phyloP scores from a whole-genome alignment of 805 yeast species.

The Sporopachydermia quercuum region DNA sequence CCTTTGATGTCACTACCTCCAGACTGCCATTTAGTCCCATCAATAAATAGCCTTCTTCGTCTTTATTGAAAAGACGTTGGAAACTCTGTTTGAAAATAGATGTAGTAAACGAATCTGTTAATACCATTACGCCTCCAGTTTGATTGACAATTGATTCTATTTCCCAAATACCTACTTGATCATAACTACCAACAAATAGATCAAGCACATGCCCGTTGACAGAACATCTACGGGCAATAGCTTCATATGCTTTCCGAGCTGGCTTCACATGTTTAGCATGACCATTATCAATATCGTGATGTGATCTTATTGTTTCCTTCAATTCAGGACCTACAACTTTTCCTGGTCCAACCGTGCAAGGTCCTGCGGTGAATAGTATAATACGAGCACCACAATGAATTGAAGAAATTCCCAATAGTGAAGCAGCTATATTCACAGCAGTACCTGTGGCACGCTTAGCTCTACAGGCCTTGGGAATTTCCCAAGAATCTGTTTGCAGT shows the following conservation, averaged over 20 bases:
- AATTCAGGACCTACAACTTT: slow-evolving; percentile 37
- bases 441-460: slow-evolving; percentile 42
- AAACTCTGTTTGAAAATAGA: slow-evolving; percentile 57
- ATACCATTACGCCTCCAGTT: slow-evolving; percentile 50
- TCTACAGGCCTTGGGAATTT: slow-evolving; percentile 27
- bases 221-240: slow-evolving; percentile 32
- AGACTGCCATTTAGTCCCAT: slow-evolving; percentile 47
- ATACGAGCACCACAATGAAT: slow-evolving; percentile 40
- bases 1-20: slow-evolving; percentile 36
- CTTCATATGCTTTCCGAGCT: slow-evolving; percentile 32
- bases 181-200: slow-evolving; percentile 50
- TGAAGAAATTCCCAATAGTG: slow-evolving; percentile 22
- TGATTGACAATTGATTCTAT: slow-evolving; percentile 42
- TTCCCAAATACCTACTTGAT: slow-evolving; percentile 52
- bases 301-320: slow-evolving; percentile 53
- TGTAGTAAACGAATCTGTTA: slow-evolving; percentile 51
- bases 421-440: slow-evolving; percentile 35
- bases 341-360: slow-evolving; percentile 56
- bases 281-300: slow-evolving; percentile 40
- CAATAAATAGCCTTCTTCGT: slow-evolving; percentile 23
- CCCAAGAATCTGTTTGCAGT: slow-evolving; percentile 34
- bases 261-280: slow-evolving; percentile 26
- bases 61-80: slow-evolving; percentile 29
- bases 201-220: slow-evolving; percentile 39
- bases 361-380: slow-evolving; percentile 44